Percentiles rank a stretch among this genome's conserved stretches.
phyloP scores from a whole-genome alignment of 257 asterid genomes.

The Solanum etuberosum region DNA sequence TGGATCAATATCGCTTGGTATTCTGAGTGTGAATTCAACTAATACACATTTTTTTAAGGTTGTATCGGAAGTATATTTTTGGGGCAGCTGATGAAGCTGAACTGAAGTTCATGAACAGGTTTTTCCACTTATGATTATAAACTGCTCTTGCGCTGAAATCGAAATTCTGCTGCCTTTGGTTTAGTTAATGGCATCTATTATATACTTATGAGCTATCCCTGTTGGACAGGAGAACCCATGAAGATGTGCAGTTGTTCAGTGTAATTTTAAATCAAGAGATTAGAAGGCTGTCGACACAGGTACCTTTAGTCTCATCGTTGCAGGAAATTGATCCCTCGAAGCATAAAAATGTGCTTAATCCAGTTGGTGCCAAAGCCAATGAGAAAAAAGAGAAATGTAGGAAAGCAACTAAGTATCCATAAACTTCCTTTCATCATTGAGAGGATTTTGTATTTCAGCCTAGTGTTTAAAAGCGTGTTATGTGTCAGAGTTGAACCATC shows the following conservation, averaged over 20 bases:
- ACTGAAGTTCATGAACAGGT: conserved; percentile 88
- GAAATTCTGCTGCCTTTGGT: neutral
- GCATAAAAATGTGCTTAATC: neutral
- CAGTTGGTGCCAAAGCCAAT: neutral
- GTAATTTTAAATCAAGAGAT: conserved; percentile 84
- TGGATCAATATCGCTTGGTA: neutral
- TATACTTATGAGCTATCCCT: neutral
- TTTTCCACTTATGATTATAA: neutral
- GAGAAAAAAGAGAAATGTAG: neutral
- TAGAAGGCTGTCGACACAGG: conserved; percentile 88
- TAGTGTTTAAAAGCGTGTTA: neutral
- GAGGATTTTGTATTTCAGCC: neutral
- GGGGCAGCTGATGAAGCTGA: conserved; percentile 99
- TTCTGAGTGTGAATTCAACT: neutral
- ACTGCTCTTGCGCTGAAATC: neutral
- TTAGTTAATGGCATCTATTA: neutral
- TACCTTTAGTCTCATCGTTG: conserved; percentile 1
- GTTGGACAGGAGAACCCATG: conserved; percentile 64
- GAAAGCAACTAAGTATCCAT: neutral
- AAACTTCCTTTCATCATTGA: neutral
- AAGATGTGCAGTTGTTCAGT: conserved; percentile 64
- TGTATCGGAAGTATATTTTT: conserved; percentile 82
- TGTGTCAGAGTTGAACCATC: neutral
- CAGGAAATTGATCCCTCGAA: neutral
- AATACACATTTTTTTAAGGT: conserved; percentile 26